Base-by-base conservation (phyloP, 2,329 filamentous ascomycete genomes). In the Zarea fungicola region DNA sequence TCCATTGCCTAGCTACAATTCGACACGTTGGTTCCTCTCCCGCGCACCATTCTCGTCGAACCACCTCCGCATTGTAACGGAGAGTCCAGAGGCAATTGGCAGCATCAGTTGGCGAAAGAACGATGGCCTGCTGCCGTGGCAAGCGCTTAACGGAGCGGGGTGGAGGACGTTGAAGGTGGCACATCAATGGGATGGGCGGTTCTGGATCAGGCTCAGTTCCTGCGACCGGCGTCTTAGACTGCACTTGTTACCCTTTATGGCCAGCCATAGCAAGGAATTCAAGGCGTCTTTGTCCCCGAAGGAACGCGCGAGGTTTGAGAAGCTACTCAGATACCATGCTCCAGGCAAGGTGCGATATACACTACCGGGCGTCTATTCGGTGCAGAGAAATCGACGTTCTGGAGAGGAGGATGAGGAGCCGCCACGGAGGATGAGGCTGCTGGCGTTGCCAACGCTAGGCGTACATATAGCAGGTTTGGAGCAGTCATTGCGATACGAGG, bases 111-210 rank as follows among this genome's bases (percentile, higher is more conserved):
- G 46, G 46, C 21, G 23, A 8, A 26, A 16, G 2, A 37, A 7
- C 22, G 3, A n/a, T 6, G 18, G 14, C 16, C 22, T 29, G 29
- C 46, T 42, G 9, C 29, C 37, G n/a, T 48, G 46, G 46, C 71
- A 3, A 52, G 61, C 3, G 68, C 70, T 31, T 1, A 25, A 39
- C 18, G 46, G 40, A 25, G 57, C 52, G 29, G 52, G 44, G 1
- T 71, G 70, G 65, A 51, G 56, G 8, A 57, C 55, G 22, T 69
- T 65, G 64, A 64, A 60, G 39, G 59, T 54, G 18, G 55, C 59
- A 11, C 60, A 61, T 40, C 60, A 76, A 47, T 85, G 74, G 66
- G 82, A 85, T 60, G 77, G 79, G 0, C 77, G 82, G 2, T 85
- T 75, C 62, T 85, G 82, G 82, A 63, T 84, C 14, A 69, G 73